phyloP scores from a whole-genome alignment of 2,329 filamentous ascomycete genomes.

The Orbilia blumenaviensis region DNA sequence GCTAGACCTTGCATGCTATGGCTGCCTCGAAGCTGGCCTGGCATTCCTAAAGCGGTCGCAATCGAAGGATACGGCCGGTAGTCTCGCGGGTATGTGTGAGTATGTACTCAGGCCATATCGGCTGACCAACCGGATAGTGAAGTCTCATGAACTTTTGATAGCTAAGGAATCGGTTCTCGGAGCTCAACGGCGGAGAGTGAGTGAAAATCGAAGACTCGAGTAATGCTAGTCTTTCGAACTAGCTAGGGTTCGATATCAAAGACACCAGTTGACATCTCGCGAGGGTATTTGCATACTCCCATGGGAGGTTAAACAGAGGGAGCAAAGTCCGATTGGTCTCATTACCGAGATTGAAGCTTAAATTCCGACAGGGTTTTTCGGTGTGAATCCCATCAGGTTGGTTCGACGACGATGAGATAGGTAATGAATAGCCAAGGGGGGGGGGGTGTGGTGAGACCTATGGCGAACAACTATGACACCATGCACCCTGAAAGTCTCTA shows the following conservation, averaged over 20 bases:
- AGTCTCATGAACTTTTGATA: not conserved
- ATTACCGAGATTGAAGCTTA: slow-evolving; percentile 48
- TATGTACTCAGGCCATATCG: slow-evolving; percentile 9
- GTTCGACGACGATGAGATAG: slow-evolving; percentile 23
- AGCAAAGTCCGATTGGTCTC: slow-evolving; percentile 28
- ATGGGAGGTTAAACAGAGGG: slow-evolving; percentile 2
- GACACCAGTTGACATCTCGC: slow-evolving; percentile 17
- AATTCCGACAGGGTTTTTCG: slow-evolving; percentile 20
- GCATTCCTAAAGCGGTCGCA: slow-evolving; percentile 34
- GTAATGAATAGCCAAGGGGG: not conserved
- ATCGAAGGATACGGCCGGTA: not conserved
- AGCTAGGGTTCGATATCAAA: slow-evolving; percentile 11
- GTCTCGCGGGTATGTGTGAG: not conserved
- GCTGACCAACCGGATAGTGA: not conserved
- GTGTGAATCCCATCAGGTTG: slow-evolving; percentile 6
- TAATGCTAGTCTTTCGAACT: slow-evolving; percentile 4
- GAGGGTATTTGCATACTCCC: slow-evolving; percentile 5
- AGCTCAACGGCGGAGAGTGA: not conserved
- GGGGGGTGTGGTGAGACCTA: slow-evolving; percentile 5
- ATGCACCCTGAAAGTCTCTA: slow-evolving; percentile 25
- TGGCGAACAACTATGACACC: slow-evolving; percentile 20
- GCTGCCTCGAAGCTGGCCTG: slow-evolving; percentile 39
- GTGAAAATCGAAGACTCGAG: slow-evolving; percentile 4
- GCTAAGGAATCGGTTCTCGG: slow-evolving; percentile 6
- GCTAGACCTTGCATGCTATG: slow-evolving; percentile 20